Conservation (phyloP, 345 rosid species). For the Aquilaria malaccensis region DNA sequence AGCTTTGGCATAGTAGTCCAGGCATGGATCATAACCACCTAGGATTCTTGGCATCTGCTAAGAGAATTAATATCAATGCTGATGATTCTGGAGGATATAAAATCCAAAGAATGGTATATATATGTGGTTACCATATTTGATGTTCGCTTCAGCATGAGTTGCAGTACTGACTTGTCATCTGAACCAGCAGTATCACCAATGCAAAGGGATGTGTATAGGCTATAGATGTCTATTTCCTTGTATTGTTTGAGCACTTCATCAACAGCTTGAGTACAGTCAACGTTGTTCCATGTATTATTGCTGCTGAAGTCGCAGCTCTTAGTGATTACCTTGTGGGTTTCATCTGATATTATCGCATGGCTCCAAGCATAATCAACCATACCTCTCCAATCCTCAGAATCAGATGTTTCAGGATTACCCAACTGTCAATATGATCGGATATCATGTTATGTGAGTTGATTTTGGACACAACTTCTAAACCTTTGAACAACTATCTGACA, state of each 20-base stretch:
- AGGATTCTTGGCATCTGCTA: constrained; percentile 62
- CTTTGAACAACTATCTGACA: no score
- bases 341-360: constrained; percentile 86
- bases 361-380: constrained; percentile 91
- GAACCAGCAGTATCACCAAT: constrained; percentile 29
- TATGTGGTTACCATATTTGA: constrained; percentile 41
- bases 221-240: constrained; percentile 63
- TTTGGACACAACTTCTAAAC: no score
- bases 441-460: neutral
- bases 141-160: constrained; percentile 28
- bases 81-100: neutral
- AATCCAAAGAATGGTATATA: neutral
- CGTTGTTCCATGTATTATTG: constrained; percentile 50
- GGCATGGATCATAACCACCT: constrained; percentile 88
- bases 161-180: constrained; percentile 10
- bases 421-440: constrained; percentile 29
- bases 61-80: no score
- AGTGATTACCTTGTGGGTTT: constrained; percentile 48
- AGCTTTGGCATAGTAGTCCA: constrained; percentile 57
- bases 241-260: constrained; percentile 62
- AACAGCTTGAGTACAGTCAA: constrained; percentile 42
- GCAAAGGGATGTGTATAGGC: constrained; percentile 75
- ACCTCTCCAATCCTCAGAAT: constrained; percentile 80
- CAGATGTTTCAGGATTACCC: constrained; percentile 86
- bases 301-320: constrained; percentile 56